Base-by-base conservation (phyloP, 2,329 filamentous ascomycete genomes). In the Trichoderma breve region DNA sequence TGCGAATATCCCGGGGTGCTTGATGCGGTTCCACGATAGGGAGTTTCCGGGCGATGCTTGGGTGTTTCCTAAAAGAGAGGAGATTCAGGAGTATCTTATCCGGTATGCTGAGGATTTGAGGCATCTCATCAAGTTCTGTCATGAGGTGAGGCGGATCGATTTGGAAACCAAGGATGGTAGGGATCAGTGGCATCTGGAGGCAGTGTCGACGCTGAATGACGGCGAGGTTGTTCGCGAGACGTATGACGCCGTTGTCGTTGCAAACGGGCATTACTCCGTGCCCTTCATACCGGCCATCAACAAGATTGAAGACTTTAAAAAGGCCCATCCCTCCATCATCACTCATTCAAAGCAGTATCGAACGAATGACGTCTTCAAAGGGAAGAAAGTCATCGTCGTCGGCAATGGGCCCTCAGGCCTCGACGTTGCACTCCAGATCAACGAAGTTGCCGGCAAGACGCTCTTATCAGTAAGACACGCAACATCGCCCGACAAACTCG, bases 351-450 rank as follows among this genome's bases (percentile, higher is more conserved):
- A 96, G 79, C 89, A 90, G 71, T 98, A 94, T 78, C 90, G 94
- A 53, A 86, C 82, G 0, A 87, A 93, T 0, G 86, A 88, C 21
- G 77, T 83, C 0, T 97, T 91, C 76, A 78, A 79, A 1, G 86
- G 84, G 68, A 92, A 92, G 79, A 97, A 93, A 80, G 92, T 96
- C 12, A 81, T 98, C 6, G 87, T 98, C 0, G 90, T 98, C 0
- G 95, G 95, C 11, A 96, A 93, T 76, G 92, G 92, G 0, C 92
- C 94, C 0, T 97, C 93, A 0, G 95, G 94, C 0, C 82, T 94
- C 18, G 95, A 98, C 77, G 93, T 98, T 76, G 91, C 91, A 18
- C 83, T 86, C 2, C 95, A 98, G 79, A 92, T 98, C 76, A 88
- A 86, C 64, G 78, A 83, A 6, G 85, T 90, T 43, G 90, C 89